Conservation (phyloP, 768 basidiomycete genomes). For the Albatrellus ellisii region DNA sequence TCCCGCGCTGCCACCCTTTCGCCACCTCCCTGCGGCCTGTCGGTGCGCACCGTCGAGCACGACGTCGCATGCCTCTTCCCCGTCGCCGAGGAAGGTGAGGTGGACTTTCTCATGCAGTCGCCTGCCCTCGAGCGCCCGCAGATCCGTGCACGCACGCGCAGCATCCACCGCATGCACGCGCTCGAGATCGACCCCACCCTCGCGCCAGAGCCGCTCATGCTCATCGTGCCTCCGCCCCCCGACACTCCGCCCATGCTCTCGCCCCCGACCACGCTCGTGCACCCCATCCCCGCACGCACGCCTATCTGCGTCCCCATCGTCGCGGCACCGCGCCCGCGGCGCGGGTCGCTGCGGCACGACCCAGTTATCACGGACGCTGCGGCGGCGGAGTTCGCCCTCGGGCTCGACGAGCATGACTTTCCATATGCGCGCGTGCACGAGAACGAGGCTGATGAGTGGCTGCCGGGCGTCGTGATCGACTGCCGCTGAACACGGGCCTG, state of each 20-base stretch:
- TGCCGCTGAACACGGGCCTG: too few species aligned
- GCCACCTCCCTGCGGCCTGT: background rate
- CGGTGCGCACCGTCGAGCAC: conserved; percentile 13
- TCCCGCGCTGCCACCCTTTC: background rate
- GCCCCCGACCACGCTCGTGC: background rate
- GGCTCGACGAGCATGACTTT: conserved; percentile 17
- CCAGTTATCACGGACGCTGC: background rate
- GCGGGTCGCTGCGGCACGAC: conserved; percentile 10
- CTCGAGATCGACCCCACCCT: conserved; percentile 1
- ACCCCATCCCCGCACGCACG: conserved; percentile 3
- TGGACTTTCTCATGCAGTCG: conserved; percentile 11
- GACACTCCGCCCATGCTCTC: background rate
- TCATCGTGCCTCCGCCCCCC: conserved; percentile 10
- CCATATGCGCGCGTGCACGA: conserved; percentile 3
- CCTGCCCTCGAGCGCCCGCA: conserved; percentile 6
- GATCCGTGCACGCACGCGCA: conserved; percentile 16
- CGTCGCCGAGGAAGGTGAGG: conserved; percentile 21
- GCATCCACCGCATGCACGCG: conserved; percentile 13
- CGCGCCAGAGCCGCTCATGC: conserved; percentile 4
- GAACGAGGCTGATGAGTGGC: conserved; percentile 12
- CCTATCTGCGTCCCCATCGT: conserved; percentile 6
- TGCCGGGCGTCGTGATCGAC: conserved; percentile 11
- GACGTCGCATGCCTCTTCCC: conserved; percentile 19
- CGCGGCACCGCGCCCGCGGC: conserved; percentile 9
- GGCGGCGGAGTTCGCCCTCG: conserved; percentile 15